These are phyloP conservation scores for Triticum aestivum DNA, from an alignment of 176 grass and related monocot genomes.

Conservation along the genomic window DNA sequence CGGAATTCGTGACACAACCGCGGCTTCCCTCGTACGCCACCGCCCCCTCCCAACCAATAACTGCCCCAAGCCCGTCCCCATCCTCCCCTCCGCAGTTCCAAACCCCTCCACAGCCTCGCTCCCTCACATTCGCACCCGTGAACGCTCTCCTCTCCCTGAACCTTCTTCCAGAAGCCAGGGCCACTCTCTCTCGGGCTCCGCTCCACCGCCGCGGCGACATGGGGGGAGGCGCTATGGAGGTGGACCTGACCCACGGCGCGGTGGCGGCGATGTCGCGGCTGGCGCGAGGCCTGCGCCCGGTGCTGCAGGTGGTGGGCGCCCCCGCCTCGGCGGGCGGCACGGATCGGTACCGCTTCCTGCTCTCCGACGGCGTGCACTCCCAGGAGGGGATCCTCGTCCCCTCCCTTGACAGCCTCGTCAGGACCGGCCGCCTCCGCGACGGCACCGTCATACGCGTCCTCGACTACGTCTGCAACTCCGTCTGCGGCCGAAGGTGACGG, in stretches of 20 bases:
- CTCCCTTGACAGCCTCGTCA: constrained; percentile 39
- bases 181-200: background rate
- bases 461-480: constrained; percentile 70
- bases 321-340: background rate
- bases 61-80: background rate
- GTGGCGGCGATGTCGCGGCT: constrained; percentile 48
- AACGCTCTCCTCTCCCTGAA: background rate
- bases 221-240: background rate
- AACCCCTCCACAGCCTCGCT: background rate
- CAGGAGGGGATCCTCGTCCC: constrained; percentile 77
- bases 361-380: constrained; percentile 74
- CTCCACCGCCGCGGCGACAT: background rate
- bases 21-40: background rate
- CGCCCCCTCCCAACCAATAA: background rate
- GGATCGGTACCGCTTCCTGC: constrained; percentile 67
- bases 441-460: constrained; percentile 63
- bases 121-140: background rate
- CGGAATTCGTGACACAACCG: background rate
- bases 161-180: background rate
- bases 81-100: background rate
- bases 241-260: constrained; percentile 46
- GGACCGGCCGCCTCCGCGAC: constrained; percentile 28
- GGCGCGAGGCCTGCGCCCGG: constrained; percentile 25
- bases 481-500: constrained; percentile 55
- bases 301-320: constrained; percentile 70